A percentile compares a stretch with the other conserved stretches of the same genome.
These are phyloP conservation scores for Cryptomeria japonica DNA, from an alignment of 75 land plant species.

Conservation along the genomic window DNA sequence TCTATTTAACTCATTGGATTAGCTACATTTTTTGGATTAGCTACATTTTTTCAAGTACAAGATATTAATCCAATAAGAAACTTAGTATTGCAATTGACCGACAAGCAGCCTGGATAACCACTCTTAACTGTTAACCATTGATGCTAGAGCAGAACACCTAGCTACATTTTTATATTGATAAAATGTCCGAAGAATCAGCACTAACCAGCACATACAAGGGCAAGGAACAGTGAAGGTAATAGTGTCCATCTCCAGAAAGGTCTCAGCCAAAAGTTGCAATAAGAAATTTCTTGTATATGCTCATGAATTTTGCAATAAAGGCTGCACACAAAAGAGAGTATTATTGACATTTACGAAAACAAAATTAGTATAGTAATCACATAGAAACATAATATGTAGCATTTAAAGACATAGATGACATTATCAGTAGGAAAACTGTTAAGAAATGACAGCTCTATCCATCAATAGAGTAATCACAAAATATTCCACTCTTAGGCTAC, in stretches of 20 bases:
- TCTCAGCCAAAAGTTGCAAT: conserved; percentile 89
- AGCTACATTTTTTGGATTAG: no score
- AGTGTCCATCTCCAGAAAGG: not conserved
- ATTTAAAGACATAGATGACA: not conserved
- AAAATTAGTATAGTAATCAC: not conserved
- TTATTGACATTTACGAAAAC: not conserved
- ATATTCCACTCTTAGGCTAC: not conserved
- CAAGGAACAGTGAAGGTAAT: not conserved
- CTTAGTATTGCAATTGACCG: not conserved
- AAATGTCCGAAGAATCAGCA: not conserved
- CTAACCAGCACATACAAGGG: not conserved
- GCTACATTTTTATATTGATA: not conserved
- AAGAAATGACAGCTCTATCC: not conserved
- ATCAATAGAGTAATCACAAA: not conserved
- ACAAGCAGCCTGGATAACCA: not conserved
- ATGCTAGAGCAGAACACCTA: not conserved
- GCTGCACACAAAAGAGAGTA: conserved; percentile 46
- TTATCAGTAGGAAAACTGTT: not conserved
- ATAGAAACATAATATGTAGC: not conserved
- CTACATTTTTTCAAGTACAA: not conserved
- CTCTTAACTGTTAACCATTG: not conserved
- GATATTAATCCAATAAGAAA: not conserved
- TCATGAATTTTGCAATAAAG: conserved; percentile 99
- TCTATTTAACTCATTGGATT: not conserved
- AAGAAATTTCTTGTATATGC: conserved; percentile 91